A percentile compares a stretch with the other conserved stretches of the same genome.
Conservation (phyloP, 2,329 filamentous ascomycete genomes). For the Pestalotiopsis sp. region DNA sequence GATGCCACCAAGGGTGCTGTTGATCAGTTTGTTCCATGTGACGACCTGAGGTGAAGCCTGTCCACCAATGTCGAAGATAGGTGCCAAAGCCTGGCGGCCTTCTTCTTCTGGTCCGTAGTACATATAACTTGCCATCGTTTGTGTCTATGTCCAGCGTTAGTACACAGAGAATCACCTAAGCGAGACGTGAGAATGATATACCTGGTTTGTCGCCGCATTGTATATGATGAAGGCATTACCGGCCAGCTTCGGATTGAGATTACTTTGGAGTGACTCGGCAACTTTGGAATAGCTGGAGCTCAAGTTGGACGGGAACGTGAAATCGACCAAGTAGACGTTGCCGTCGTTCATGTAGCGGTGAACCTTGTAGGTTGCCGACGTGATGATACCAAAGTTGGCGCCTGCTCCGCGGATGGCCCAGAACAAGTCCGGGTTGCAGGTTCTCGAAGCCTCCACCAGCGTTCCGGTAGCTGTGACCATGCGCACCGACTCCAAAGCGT, state of each 20-base stretch:
- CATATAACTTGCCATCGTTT: not conserved
- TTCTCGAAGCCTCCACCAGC: conserved; percentile 19
- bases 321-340: not conserved
- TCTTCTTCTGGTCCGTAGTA: not conserved
- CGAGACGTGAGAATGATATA: too few species aligned
- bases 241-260: too few species aligned
- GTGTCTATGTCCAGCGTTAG: not conserved
- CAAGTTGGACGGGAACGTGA: conserved; percentile 3
- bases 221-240: too few species aligned
- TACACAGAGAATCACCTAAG: too few species aligned
- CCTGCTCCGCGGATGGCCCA: conserved; percentile 30
- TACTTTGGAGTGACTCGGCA: not conserved
- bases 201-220: too few species aligned
- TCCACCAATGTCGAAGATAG: not conserved
- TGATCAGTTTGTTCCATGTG: not conserved
- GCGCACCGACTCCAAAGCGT: conserved; percentile 29
- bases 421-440: conserved; percentile 23
- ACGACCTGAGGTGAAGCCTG: not conserved
- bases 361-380: conserved; percentile 16
- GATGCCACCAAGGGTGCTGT: not conserved
- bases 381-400: conserved; percentile 28
- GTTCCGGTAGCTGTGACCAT: conserved; percentile 29
- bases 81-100: not conserved
- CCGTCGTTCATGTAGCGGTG: conserved; percentile 9
- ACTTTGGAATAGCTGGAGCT: conserved; percentile 4